Evolutionary conservation across 257 asterid genomes (phyloP).

Genomic region (Solanum verrucosum): DNA sequence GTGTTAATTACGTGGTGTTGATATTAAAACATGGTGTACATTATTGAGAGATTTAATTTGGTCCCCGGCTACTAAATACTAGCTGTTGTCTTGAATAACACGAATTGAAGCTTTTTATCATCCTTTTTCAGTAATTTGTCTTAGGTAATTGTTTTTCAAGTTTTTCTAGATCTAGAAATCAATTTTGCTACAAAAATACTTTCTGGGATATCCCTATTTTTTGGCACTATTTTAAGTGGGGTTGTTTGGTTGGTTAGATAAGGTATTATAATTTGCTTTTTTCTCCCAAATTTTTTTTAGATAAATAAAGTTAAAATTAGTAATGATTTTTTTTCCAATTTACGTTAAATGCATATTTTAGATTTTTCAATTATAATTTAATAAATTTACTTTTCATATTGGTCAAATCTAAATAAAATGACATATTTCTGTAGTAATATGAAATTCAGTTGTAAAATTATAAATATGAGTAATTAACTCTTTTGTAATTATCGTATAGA

Average conservation of each 20-base stretch:
- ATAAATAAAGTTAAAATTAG: not conserved
- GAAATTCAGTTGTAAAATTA: no score
- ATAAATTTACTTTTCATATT: not conserved
- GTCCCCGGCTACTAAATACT: not conserved
- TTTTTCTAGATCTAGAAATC: not conserved
- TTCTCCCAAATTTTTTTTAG: not conserved
- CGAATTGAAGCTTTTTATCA: not conserved
- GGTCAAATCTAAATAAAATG: no score
- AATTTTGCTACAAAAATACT: not conserved
- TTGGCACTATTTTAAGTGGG: not conserved
- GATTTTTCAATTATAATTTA: no score
- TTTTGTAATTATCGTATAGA: no score
- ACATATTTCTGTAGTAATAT: no score
- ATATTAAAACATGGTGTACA: not conserved
- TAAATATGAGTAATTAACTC: no score
- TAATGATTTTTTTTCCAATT: not conserved
- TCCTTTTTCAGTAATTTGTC: not conserved
- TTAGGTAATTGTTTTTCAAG: not conserved
- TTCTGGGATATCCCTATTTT: not conserved
- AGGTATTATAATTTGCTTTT: not conserved
- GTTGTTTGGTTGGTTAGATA: not conserved
- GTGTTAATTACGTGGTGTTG: not conserved
- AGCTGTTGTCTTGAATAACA: not conserved
- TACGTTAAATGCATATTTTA: not conserved
- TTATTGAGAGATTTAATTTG: not conserved